Conservation (phyloP, 192 early-diverging fungal species). For the Coemansia sp. region DNA sequence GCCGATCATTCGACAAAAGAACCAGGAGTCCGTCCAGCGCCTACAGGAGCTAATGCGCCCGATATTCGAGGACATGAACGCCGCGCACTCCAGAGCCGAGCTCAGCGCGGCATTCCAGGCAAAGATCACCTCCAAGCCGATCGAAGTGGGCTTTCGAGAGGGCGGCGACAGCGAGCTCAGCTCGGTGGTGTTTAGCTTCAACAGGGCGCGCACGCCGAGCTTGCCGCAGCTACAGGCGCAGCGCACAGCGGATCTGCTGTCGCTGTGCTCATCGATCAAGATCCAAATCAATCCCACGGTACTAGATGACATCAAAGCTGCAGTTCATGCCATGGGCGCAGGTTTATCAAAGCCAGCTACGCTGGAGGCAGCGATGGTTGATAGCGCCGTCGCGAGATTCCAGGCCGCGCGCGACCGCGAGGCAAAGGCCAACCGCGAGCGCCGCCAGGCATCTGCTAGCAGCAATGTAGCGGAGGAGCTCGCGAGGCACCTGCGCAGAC, state of each 20-base stretch:
- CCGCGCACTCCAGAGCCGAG: conserved; percentile 3
- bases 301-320: conserved; percentile 14
- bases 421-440: conserved; percentile 2
- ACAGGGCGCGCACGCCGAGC: background rate
- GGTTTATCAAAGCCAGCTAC: background rate
- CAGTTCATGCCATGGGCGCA: background rate
- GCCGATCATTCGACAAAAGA: conserved; percentile 28
- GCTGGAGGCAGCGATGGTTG: background rate
- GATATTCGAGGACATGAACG: conserved; percentile 18
- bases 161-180: background rate
- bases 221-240: conserved; percentile 22
- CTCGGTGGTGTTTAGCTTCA: conserved; percentile 28
- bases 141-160: conserved; percentile 8
- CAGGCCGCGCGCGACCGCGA: background rate
- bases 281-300: background rate
- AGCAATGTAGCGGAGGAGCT: background rate
- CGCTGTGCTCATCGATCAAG: conserved; percentile 22
- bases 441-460: conserved; percentile 5
- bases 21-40: conserved; percentile 46
- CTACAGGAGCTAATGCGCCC: conserved; percentile 27
- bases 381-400: conserved; percentile 39
- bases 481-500: background rate
- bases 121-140: conserved; percentile 2
- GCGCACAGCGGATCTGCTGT: conserved; percentile 34
- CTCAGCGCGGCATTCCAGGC: background rate